Base-by-base conservation (phyloP, 345 rosid species). In the Camelina sativa region DNA sequence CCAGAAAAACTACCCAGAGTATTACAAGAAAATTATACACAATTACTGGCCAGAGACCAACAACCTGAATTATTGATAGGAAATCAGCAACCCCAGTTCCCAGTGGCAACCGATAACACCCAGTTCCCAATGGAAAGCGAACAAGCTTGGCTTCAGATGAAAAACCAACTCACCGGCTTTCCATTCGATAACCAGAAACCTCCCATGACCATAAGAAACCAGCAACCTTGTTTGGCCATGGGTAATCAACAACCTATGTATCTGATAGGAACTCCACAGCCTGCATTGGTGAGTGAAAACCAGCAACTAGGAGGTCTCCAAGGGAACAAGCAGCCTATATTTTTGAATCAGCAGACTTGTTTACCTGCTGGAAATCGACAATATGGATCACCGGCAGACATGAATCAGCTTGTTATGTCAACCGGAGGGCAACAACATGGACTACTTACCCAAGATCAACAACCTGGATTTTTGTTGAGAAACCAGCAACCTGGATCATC, bases 381-480 rank as follows among this genome's bases (percentile, higher is more conserved):
- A 17, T 56, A 55, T 76, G 52, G 58, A 55, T 47, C 57, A 69
- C 32, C 40, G 2, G 3, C 34, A 23, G 43, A 43, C 58, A 62
- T 53, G 80, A 70, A 62, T 20, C 75, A 76, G 58, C 58, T 13
- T 61, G 43, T 54, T 55, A 28, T 69, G 71, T 62, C 80, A 62
- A 17, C 64, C 5, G 80, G 79, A 47, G 76, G 60, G 34, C 80
- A 76, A 72, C 86, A 78, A 73, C 75, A 65, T n/a, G 80, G 72
- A 41, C 53, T 22, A 47, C 65, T 35, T 34, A 62, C 67, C 56
- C 25, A 34, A 7, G 56, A 56, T 52, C 75, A 54, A 52, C 56
- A 69, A 62, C 23, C 50, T 53, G 71, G 19, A 53, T 30, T 59
- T 50, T 48, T 60, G 51, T 52, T 67, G 53, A 19, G 73, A 58